Base-by-base conservation (phyloP, 768 basidiomycete species). In the Serendipita indica region DNA sequence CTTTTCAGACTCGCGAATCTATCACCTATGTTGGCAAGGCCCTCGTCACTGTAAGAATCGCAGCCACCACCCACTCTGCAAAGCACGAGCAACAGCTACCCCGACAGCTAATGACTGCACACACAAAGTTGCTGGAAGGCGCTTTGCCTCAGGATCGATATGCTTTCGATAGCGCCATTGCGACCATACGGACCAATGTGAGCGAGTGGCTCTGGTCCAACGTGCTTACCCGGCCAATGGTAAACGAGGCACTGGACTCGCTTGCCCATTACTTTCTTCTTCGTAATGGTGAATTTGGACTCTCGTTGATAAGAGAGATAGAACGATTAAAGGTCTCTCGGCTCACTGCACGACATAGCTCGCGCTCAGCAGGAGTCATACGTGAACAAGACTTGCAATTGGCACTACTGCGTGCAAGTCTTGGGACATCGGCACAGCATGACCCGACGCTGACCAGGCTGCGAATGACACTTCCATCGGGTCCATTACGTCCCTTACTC, bases 181-280 rank as follows among this genome's bases (percentile, higher is more conserved):
- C 79, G 16, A 79, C 83, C 61, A 87, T 92, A 34, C 74, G 90
- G 60, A 83, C 77, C 1, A 82, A 84, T 60, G 79, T 93, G 56
- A 86, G 89, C 66, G 92, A 96, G 74, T 96, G 91, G 90, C 73
- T 96, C 1, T 96, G 91, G 92, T 69, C 81, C 22, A 89, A 92
- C 65, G 84, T 94, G 34, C 73, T 96, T 57, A 93, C 89, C 1
- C 77, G 77, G 65, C 78, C 80, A 63, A 89, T 91, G 62, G 84
- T 93, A 0, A 83, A 86, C 62, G 84, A 85, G 22, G 84, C 90
- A 0, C 80, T 94, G 18, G 81, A 91, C 64, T 86, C 88, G 12
- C 67, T 93, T 57, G 88, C 84, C 49, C 81, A 87, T 65, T 93
- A 91, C 68, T 93, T 93, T 66, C 77, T 96, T 3, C 72, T 89